Conservation (phyloP, 2,329 filamentous ascomycete species). For the Fusarium multiceps region DNA sequence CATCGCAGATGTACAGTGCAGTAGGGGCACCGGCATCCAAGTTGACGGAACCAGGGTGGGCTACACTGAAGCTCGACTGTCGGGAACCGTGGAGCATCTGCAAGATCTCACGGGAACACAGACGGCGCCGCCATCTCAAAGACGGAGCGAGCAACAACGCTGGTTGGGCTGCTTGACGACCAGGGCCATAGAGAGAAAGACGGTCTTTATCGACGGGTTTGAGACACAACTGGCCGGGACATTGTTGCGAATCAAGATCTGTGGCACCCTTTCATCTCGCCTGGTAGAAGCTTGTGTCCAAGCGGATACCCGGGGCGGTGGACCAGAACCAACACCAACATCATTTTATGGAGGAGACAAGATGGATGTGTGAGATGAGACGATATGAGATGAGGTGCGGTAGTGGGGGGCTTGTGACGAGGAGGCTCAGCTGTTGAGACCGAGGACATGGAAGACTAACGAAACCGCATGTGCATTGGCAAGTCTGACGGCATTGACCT, state of each 20-base stretch:
- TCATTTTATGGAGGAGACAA: constrained; percentile 30
- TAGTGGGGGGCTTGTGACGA: constrained; percentile 36
- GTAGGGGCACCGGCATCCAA: constrained; percentile 47
- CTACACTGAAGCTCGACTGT: constrained; percentile 43
- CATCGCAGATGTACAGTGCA: constrained; percentile 31
- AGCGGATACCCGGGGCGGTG: constrained; percentile 37
- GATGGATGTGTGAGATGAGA: constrained; percentile 20
- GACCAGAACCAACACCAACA: constrained; percentile 30
- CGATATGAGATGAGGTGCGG: constrained; percentile 10
- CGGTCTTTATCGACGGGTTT: constrained; percentile 39
- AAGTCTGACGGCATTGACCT: constrained; percentile 28
- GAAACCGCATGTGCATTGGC: constrained; percentile 17
- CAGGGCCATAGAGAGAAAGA: constrained; percentile 27
- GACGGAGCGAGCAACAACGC: constrained; percentile 36
- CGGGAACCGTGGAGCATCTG: constrained; percentile 47
- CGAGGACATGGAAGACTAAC: constrained; percentile 26
- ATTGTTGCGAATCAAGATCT: constrained; percentile 55
- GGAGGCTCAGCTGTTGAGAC: constrained; percentile 35
- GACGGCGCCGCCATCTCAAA: constrained; percentile 48
- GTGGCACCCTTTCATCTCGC: constrained; percentile 55
- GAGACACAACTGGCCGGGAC: constrained; percentile 48
- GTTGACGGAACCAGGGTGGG: constrained; percentile 49
- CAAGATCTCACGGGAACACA: constrained; percentile 48
- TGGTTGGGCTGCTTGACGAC: constrained; percentile 47
- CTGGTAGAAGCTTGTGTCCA: constrained; percentile 48